These are phyloP conservation scores for Chaetomiaceae sp. DNA, from an alignment of 2,329 filamentous ascomycete genomes.

Conservation along the genomic window DNA sequence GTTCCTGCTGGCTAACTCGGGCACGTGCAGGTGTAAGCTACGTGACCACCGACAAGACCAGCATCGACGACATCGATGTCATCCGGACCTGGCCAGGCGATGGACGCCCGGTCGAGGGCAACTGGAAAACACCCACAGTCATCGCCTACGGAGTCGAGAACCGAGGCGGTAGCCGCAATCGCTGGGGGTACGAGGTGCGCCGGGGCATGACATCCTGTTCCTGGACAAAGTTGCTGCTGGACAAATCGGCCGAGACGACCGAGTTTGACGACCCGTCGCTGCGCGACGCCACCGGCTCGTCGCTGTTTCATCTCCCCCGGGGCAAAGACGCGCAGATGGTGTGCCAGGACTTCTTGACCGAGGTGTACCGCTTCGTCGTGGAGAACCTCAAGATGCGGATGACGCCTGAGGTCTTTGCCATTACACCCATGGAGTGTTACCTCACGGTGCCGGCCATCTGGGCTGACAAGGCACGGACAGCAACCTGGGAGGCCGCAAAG, in stretches of 20 bases:
- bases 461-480: neutral
- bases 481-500: neutral
- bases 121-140: slow-evolving; percentile 2
- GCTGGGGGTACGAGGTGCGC: slow-evolving; percentile 1
- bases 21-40: neutral
- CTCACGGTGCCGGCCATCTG: slow-evolving; percentile 3
- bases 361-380: slow-evolving; percentile 4
- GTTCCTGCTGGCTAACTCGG: too few relatives aligned
- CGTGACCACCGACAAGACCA: slow-evolving; percentile 3
- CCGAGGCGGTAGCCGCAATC: neutral
- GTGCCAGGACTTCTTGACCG: slow-evolving; percentile 4
- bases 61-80: slow-evolving; percentile 1
- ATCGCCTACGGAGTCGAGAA: slow-evolving; percentile 3
- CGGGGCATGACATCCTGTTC: neutral
- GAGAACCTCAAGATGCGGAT: slow-evolving; percentile 3
- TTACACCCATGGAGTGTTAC: slow-evolving; percentile 5
- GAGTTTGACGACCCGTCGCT: slow-evolving; percentile 4
- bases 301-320: neutral
- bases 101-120: neutral
- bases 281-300: neutral
- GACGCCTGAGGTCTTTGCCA: neutral
- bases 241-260: slow-evolving; percentile 1
- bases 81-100: slow-evolving; percentile 2
- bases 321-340: slow-evolving; percentile 5
- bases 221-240: neutral